phyloP scores from a whole-genome alignment of 768 basidiomycete genomes.

The Multifurca ochricompacta region DNA sequence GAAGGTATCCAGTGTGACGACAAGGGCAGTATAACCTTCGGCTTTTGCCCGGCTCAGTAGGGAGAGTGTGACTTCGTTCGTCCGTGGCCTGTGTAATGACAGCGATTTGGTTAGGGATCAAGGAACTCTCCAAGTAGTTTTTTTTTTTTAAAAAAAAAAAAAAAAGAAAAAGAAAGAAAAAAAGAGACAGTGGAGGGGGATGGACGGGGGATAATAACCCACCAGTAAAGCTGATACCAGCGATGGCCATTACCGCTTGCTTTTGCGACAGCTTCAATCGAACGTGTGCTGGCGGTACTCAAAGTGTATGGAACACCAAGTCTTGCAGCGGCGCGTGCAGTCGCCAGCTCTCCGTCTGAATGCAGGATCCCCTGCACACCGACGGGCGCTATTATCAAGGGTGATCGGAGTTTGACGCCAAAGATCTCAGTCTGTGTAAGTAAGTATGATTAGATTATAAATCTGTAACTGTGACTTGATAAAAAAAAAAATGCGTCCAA shows the following conservation, averaged over 20 bases:
- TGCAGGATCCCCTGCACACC: conserved; percentile 71
- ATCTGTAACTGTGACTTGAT: too few species aligned
- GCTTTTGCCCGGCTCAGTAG: conserved; percentile 56
- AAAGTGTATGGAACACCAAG: conserved; percentile 63
- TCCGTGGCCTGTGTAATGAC: conserved; percentile 43
- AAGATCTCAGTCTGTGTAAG: conserved; percentile 30
- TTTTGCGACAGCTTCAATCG: conserved; percentile 65
- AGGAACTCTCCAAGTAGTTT: too few species aligned
- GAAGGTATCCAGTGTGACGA: conserved; percentile 74
- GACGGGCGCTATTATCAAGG: too few species aligned
- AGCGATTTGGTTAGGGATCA: too few species aligned
- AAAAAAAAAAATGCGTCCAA: too few species aligned
- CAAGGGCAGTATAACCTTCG: conserved; percentile 56
- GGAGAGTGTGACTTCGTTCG: conserved; percentile 53
- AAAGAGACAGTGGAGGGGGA: too few species aligned
- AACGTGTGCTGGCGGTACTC: conserved; percentile 63
- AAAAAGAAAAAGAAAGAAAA: conserved; percentile 6
- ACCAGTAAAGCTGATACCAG: conserved; percentile 83
- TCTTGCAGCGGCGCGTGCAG: conserved; percentile 54
- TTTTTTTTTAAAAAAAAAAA: too few species aligned
- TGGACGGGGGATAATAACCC: background rate
- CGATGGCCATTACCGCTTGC: conserved; percentile 61
- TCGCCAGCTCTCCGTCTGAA: conserved; percentile 60
- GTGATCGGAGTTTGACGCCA: conserved; percentile 55
- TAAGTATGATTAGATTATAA: too few species aligned